These are phyloP conservation scores for Mimosa bimucronata DNA, from an alignment of 306 rosid species.

Conservation along the genomic window DNA sequence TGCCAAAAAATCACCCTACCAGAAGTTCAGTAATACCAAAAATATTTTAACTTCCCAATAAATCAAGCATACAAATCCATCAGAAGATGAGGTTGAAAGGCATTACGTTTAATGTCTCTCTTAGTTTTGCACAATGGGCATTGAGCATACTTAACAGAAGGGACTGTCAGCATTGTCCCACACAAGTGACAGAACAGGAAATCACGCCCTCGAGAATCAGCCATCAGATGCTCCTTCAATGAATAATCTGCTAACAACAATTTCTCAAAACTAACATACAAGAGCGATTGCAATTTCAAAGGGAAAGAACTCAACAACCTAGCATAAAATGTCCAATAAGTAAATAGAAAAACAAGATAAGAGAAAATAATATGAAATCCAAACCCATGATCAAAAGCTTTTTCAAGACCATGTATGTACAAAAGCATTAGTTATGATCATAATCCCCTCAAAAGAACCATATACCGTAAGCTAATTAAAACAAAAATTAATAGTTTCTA, in stretches of 20 bases:
- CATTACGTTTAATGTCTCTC: slow-evolving; percentile 25
- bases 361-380: not conserved
- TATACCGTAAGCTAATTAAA: not conserved
- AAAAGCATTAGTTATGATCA: not conserved
- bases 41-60: not conserved
- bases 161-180: slow-evolving; percentile 44
- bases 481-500: too few relatives aligned
- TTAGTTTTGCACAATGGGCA: slow-evolving; percentile 49
- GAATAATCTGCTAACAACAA: not conserved
- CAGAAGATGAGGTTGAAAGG: not conserved
- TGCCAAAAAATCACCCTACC: not conserved
- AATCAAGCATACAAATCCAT: not conserved
- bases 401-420: not conserved
- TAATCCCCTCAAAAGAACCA: not conserved
- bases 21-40: not conserved
- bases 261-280: not conserved
- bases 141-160: slow-evolving; percentile 35
- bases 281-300: not conserved
- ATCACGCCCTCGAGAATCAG: slow-evolving; percentile 44
- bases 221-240: slow-evolving; percentile 30
- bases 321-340: not conserved
- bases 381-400: not conserved
- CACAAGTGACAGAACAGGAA: slow-evolving; percentile 47
- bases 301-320: not conserved
- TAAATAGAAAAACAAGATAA: not conserved